A percentile compares a stretch with the other conserved stretches of the same genome.
These are phyloP conservation scores for Actinomucor elegans DNA, from an alignment of 371 early-diverging fungal species.

Conservation along the genomic window DNA sequence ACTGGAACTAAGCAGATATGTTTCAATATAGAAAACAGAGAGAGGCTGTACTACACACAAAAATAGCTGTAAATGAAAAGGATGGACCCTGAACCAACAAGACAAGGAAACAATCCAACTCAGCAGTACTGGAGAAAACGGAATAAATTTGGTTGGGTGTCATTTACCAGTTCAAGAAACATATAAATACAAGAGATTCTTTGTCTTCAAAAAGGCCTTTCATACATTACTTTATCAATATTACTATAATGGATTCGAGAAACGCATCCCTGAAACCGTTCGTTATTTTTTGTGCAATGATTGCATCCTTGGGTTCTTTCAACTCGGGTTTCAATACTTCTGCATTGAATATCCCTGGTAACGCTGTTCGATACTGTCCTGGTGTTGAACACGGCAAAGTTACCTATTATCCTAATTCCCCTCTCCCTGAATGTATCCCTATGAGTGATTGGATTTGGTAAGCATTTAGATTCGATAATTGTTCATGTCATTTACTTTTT, in stretches of 20 bases:
- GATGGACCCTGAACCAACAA: conserved; percentile 10
- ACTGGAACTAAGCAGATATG: neutral
- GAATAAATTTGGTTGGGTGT: conserved; percentile 16
- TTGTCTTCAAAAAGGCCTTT: neutral
- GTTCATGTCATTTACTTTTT: conserved; percentile 13
- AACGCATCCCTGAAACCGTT: conserved; percentile 22
- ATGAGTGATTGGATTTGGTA: conserved; percentile 56
- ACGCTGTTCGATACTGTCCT: conserved; percentile 38
- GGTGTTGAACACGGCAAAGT: conserved; percentile 38
- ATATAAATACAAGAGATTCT: conserved; percentile 3
- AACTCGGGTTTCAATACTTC: conserved; percentile 51
- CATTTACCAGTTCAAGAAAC: conserved; percentile 6
- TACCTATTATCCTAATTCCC: conserved; percentile 36
- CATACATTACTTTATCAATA: neutral
- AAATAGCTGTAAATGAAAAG: neutral
- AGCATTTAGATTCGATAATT: no score
- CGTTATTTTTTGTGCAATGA: conserved; percentile 41
- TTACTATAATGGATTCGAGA: conserved; percentile 16
- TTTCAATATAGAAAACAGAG: no score
- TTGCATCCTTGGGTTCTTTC: conserved; percentile 44
- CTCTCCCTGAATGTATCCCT: conserved; percentile 45
- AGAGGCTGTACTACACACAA: no score
- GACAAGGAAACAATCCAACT: neutral
- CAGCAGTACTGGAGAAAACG: conserved; percentile 2
- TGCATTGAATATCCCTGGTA: conserved; percentile 47